Evolutionary conservation across 805 yeast genomes (phyloP).

Genomic region (Suhomyces xylopsoci): DNA sequence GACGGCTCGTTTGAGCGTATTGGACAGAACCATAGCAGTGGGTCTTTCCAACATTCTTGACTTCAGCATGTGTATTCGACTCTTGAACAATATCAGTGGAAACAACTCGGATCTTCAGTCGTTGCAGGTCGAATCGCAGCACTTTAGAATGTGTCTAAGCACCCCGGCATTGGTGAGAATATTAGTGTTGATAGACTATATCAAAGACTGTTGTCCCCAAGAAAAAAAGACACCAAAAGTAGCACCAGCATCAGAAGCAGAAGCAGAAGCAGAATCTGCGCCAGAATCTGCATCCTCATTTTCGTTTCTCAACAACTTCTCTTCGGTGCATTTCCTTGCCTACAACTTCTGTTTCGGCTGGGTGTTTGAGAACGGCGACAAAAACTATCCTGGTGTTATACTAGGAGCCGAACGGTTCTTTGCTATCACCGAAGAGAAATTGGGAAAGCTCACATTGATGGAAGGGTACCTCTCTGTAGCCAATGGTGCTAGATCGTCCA

Average conservation of each 20-base stretch:
- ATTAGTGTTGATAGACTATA: constrained; percentile 11
- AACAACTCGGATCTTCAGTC: constrained; percentile 32
- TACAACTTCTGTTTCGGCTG: constrained; percentile 75
- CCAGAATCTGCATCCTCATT: neutral
- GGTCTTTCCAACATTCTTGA: constrained; percentile 45
- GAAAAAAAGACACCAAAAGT: neutral
- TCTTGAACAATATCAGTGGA: constrained; percentile 31
- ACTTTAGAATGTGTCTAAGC: constrained; percentile 56
- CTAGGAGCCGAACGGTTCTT: constrained; percentile 74
- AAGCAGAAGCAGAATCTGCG: too few relatives aligned
- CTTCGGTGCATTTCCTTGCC: constrained; percentile 56
- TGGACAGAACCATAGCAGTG: constrained; percentile 36
- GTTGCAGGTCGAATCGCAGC: constrained; percentile 56
- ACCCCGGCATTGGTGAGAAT: constrained; percentile 46
- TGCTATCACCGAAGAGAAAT: constrained; percentile 55
- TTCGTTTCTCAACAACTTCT: constrained; percentile 24
- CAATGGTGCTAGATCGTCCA: constrained; percentile 50
- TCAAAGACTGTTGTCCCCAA: neutral
- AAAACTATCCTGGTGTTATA: constrained; percentile 66
- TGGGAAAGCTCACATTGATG: constrained; percentile 66
- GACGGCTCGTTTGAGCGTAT: constrained; percentile 37
- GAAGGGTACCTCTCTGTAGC: constrained; percentile 75
- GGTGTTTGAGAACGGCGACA: constrained; percentile 52
- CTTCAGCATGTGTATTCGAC: constrained; percentile 41
- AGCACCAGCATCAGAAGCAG: neutral